Conservation (phyloP, 2,329 filamentous ascomycete species). For the Plectosphaerella cucumerina region DNA sequence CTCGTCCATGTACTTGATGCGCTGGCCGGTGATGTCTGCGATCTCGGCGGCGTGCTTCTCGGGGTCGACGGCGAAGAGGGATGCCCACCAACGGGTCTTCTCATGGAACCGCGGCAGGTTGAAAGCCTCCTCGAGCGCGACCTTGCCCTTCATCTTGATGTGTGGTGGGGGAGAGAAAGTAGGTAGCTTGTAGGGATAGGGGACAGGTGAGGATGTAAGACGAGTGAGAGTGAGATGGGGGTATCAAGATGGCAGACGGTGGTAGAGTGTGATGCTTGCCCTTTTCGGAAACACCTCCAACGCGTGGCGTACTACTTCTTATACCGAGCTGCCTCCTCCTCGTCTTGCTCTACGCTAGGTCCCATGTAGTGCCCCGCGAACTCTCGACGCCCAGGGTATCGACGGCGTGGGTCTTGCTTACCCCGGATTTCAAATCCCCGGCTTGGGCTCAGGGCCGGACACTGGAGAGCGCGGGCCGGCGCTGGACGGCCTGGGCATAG, state of each 20-base stretch:
- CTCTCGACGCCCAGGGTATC: too few species aligned
- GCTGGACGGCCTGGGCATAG: too few species aligned
- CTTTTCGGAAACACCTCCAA: not conserved
- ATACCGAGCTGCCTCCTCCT: too few species aligned
- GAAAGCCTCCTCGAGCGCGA: conserved; percentile 60
- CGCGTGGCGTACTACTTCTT: not conserved
- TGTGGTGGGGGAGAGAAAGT: conserved; percentile 3
- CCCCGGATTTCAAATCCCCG: too few species aligned
- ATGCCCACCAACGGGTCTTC: conserved; percentile 57
- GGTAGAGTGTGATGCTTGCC: not conserved
- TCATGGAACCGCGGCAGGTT: conserved; percentile 54
- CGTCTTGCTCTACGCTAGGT: too few species aligned
- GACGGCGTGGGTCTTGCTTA: too few species aligned
- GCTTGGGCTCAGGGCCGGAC: too few species aligned
- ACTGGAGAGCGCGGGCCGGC: too few species aligned
- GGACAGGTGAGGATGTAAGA: not conserved
- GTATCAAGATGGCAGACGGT: too few species aligned
- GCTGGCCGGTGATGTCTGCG: conserved; percentile 32
- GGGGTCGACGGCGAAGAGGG: conserved; percentile 53
- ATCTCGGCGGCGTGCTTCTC: conserved; percentile 56
- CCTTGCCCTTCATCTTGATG: conserved; percentile 57
- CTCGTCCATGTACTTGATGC: conserved; percentile 38
- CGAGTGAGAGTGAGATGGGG: not conserved
- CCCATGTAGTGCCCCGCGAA: too few species aligned
- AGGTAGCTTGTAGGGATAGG: not conserved